Base-by-base conservation (phyloP, 345 rosid species). In the Lumnitzera racemosa region DNA sequence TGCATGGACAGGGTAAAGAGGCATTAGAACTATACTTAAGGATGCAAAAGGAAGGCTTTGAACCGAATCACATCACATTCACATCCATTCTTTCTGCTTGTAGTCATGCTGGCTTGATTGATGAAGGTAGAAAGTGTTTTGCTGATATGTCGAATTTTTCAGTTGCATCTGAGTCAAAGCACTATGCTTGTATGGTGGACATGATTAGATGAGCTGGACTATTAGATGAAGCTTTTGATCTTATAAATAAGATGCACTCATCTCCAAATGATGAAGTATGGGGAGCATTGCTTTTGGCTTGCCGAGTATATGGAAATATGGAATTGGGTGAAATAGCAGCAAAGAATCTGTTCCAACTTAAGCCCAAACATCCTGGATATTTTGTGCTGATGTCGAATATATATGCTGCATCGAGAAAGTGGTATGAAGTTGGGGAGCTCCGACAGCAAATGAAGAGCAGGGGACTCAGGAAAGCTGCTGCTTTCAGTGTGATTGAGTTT, bases 131-230 rank as follows among this genome's bases (percentile, higher is more conserved):
- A 78, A 51, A 77, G 71, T 61, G 75, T 83, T 66, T 88, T 75
- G 76, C 66, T 62, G 66, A 62, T 23, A 62, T 62, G 66, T 20
- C 25, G 13, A 62, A 53, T 20, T 20, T 53, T 51, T 70, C 81
- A 55, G 82, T 88, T 85, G 65, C 69, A 16, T 79, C 78, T 43
- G 68, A 36, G 52, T 58, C 72, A 3, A 82, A 80, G 74, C 96
- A 88, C 77, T 81, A 83, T 63, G 85, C 96, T 11, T 86, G 88
- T 72, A 61, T 83, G 87, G 86, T 88, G 48, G 96, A 86, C 75
- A 78, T 88, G 70, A 78, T 83, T 55, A 90, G 92, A 50, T 80
- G 92, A 71, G 85, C 90, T 55, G 96, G 92, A 68, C 70, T 72
- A 25, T 79, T 88, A 69, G 68, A 84, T 67, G 72, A 66, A 59